A percentile compares a stretch with the other conserved stretches of the same genome.
Conservation (phyloP, 805 yeast genomes). For the Candida insectalens region DNA sequence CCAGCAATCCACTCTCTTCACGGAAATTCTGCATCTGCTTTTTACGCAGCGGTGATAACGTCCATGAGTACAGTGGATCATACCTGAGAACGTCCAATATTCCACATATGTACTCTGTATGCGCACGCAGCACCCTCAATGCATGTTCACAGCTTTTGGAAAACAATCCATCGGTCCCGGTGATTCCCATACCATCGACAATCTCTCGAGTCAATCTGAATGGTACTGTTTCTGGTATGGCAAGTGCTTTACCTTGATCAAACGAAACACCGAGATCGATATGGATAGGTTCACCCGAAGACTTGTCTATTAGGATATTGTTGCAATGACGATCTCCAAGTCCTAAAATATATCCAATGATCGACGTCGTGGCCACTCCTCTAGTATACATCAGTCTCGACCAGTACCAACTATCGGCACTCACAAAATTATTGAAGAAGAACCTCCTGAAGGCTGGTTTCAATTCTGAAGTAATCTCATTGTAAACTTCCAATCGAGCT, state of each 20-base stretch:
- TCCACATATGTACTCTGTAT: constrained; percentile 63
- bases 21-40: constrained; percentile 39
- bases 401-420: constrained; percentile 67
- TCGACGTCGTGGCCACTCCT: constrained; percentile 78
- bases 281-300: constrained; percentile 89
- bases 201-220: constrained; percentile 85
- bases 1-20: constrained; percentile 8
- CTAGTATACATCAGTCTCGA: constrained; percentile 57
- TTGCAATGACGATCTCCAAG: constrained; percentile 94
- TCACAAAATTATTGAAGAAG: constrained; percentile 56
- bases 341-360: constrained; percentile 83
- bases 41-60: constrained; percentile 64
- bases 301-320: constrained; percentile 71
- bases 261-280: constrained; percentile 95
- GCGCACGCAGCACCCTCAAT: constrained; percentile 52
- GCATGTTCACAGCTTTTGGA: constrained; percentile 65
- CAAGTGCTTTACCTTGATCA: constrained; percentile 80
- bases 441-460: constrained; percentile 63
- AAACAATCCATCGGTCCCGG: constrained; percentile 77
- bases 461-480: constrained; percentile 37
- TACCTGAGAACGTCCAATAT: constrained; percentile 79
- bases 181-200: constrained; percentile 85
- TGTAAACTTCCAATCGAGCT: constrained; percentile 36
- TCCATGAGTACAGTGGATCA: constrained; percentile 94
- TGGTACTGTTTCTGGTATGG: constrained; percentile 91